Evolutionary conservation across 805 yeast genomes (phyloP).

Genomic region (Saturnispora quitensis): DNA sequence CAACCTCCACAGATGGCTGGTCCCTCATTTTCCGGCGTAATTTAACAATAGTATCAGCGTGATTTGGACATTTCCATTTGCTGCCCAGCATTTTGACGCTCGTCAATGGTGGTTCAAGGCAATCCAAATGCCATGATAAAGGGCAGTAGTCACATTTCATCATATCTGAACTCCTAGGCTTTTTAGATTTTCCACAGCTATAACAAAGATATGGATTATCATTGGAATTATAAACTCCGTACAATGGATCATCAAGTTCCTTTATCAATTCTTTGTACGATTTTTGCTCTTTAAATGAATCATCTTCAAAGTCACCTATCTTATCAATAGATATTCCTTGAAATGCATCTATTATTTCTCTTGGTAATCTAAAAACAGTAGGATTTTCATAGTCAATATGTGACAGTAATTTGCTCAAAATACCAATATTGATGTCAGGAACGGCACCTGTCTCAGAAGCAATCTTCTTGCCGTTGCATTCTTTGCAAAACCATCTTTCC

Average conservation of each 20-base stretch:
- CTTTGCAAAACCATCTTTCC: conserved; percentile 82
- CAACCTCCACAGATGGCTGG: conserved; percentile 46
- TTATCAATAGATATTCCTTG: conserved; percentile 60
- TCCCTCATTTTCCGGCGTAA: conserved; percentile 42
- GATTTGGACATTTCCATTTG: conserved; percentile 91
- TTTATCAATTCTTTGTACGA: conserved; percentile 35
- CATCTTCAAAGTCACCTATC: conserved; percentile 65
- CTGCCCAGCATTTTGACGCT: conserved; percentile 63
- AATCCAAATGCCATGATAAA: conserved; percentile 82
- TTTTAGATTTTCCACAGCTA: conserved; percentile 45
- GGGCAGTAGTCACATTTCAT: conserved; percentile 79
- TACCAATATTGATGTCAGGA: conserved; percentile 29
- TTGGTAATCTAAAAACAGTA: conserved; percentile 60
- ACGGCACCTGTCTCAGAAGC: conserved; percentile 1
- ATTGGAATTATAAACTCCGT: conserved; percentile 48
- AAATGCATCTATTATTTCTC: conserved; percentile 57
- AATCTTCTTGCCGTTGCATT: conserved; percentile 45
- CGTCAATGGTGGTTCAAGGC: conserved; percentile 68
- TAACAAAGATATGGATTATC: conserved; percentile 68
- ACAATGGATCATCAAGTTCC: conserved; percentile 48
- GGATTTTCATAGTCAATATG: conserved; percentile 54
- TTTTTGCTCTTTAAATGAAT: conserved; percentile 42
- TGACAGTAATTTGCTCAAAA: conserved; percentile 49
- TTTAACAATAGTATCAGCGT: conserved; percentile 45
- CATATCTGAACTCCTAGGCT: conserved; percentile 37